phyloP scores from a whole-genome alignment of 2,329 filamentous ascomycete genomes.

The Uncinocarpus reesii region DNA sequence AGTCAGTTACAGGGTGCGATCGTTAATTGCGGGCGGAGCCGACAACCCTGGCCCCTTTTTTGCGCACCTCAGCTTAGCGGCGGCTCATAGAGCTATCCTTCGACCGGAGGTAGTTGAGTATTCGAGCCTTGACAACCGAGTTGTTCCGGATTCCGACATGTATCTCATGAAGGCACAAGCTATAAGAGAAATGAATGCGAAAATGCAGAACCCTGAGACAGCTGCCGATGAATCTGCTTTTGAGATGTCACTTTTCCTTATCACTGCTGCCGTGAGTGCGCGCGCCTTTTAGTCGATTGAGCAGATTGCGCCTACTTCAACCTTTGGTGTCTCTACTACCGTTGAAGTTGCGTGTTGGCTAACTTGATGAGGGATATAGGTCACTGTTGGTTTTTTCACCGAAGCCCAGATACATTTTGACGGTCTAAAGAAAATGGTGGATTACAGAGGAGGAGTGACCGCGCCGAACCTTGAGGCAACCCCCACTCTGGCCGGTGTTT shows the following conservation, averaged over 20 bases:
- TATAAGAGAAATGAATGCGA: conserved; percentile 27
- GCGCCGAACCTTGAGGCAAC: conserved; percentile 21
- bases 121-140: conserved; percentile 15
- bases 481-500: conserved; percentile 23
- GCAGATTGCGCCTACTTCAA: not conserved
- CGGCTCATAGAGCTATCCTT: conserved; percentile 31
- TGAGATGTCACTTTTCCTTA: conserved; percentile 31
- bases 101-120: conserved; percentile 19
- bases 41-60: conserved; percentile 32
- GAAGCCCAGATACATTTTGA: conserved; percentile 32
- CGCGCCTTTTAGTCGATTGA: not conserved
- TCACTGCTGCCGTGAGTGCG: conserved; percentile 27
- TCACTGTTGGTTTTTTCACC: conserved; percentile 31
- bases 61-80: conserved; percentile 32
- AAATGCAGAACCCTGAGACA: conserved; percentile 23
- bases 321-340: not conserved
- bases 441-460: conserved; percentile 28
- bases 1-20: conserved; percentile 20
- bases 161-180: conserved; percentile 32
- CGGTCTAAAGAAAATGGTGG: conserved; percentile 31
- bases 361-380: conserved; percentile 16
- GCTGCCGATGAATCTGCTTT: conserved; percentile 25
- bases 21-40: conserved; percentile 27
- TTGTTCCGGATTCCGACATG: conserved; percentile 29
- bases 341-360: not conserved